These are phyloP conservation scores for Penicillium palitans DNA, from an alignment of 2,329 filamentous ascomycete genomes.

Conservation along the genomic window DNA sequence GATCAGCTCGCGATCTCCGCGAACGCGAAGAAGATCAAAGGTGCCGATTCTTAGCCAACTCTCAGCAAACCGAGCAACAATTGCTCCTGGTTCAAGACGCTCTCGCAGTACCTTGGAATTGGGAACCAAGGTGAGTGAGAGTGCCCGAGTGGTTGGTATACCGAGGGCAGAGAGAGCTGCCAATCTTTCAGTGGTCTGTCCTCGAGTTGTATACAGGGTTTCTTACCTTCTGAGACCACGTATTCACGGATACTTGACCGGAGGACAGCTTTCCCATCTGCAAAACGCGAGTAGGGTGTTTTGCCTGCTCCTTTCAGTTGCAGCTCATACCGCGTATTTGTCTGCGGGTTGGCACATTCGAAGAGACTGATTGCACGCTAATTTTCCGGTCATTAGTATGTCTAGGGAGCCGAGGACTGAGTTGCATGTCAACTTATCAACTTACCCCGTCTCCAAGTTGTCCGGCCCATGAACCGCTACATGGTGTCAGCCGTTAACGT, in stretches of 20 bases:
- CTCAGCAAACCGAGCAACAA: constrained; percentile 88
- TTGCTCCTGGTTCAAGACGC: constrained; percentile 81
- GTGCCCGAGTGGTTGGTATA: constrained; percentile 82
- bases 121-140: constrained; percentile 77
- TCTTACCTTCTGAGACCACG: constrained; percentile 75
- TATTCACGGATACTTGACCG: constrained; percentile 93
- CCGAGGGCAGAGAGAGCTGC: constrained; percentile 71
- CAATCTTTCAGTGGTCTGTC: background rate
- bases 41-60: constrained; percentile 92
- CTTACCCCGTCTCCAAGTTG: constrained; percentile 82
- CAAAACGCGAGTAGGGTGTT: constrained; percentile 94
- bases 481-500: constrained; percentile 41
- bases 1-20: constrained; percentile 74
- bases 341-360: constrained; percentile 74
- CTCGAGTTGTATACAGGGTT: background rate
- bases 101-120: constrained; percentile 74
- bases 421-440: constrained; percentile 18
- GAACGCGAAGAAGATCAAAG: constrained; percentile 84
- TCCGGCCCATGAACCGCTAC: constrained; percentile 81
- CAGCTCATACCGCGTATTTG: constrained; percentile 76
- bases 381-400: constrained; percentile 10
- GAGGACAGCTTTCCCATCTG: constrained; percentile 91
- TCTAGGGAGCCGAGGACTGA: background rate
- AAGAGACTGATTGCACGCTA: constrained; percentile 86
- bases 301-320: constrained; percentile 92